Percentiles rank a stretch among this genome's conserved stretches.
phyloP scores from a whole-genome alignment of 225 moss, liverwort and hornwort genomes.

The Neckera pumila region DNA sequence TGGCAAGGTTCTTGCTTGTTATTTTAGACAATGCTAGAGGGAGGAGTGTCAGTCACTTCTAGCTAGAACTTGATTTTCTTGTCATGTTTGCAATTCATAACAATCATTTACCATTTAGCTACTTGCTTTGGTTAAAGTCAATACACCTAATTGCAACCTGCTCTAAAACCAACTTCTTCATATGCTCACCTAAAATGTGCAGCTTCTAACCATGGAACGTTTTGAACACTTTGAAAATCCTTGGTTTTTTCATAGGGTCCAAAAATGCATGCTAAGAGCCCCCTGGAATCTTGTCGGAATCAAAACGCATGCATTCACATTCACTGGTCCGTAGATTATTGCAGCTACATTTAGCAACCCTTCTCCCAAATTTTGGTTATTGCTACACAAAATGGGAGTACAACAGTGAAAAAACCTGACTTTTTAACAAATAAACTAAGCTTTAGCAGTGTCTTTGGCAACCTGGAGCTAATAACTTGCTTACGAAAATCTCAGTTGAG shows the following conservation, averaged over 20 bases:
- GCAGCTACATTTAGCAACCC: background rate
- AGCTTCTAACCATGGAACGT: background rate
- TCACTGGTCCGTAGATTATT: background rate
- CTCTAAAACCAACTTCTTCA: background rate
- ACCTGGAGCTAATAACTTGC: too few species aligned
- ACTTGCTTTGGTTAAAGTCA: background rate
- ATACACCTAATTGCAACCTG: background rate
- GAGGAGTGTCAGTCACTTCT: background rate
- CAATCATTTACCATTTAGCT: background rate
- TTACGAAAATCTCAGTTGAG: background rate
- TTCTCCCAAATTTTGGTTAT: background rate
- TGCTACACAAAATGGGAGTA: too few species aligned
- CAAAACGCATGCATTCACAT: background rate
- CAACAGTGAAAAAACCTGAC: background rate
- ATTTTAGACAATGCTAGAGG: background rate
- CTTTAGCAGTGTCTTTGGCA: background rate
- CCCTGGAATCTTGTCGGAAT: background rate
- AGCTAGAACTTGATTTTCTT: background rate
- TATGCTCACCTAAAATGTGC: background rate
- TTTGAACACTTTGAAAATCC: background rate
- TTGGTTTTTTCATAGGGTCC: background rate
- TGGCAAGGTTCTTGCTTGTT: accelerated
- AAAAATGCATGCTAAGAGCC: background rate
- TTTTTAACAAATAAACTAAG: background rate
- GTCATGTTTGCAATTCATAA: background rate